These are phyloP conservation scores for Pichia sp. DNA, from an alignment of 1,139 yeast genomes.

Conservation along the genomic window DNA sequence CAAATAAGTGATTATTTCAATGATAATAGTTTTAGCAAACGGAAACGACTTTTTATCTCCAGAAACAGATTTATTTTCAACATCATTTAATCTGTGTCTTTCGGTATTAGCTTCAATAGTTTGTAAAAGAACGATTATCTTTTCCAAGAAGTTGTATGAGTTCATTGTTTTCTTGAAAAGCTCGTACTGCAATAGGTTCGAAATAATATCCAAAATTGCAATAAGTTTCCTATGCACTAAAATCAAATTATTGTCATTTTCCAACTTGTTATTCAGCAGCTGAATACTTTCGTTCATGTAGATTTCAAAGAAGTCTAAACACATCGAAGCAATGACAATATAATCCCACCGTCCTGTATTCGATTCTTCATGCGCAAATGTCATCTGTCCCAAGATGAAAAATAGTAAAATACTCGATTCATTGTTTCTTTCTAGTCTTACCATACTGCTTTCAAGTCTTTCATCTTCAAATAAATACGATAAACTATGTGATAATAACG, in stretches of 20 bases:
- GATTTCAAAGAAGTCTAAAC: constrained; percentile 30
- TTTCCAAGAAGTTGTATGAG: constrained; percentile 41
- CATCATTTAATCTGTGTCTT: constrained; percentile 27
- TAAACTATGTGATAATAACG: constrained; percentile 4
- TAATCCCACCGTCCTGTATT: constrained; percentile 3
- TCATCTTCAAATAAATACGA: constrained; percentile 5
- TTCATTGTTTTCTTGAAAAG: constrained; percentile 43
- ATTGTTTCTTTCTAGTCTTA: constrained; percentile 2
- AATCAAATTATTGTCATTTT: constrained; percentile 9
- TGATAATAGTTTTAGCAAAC: constrained; percentile 47
- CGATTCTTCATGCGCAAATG: constrained; percentile 1
- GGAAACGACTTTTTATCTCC: constrained; percentile 35
- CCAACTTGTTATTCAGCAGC: constrained; percentile 12
- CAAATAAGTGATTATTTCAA: constrained; percentile 54
- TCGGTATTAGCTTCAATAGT: constrained; percentile 42
- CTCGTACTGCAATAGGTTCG: constrained; percentile 43
- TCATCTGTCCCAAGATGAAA: constrained; percentile 6
- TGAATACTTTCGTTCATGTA: constrained; percentile 11
- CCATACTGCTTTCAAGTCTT: constrained; percentile 4
- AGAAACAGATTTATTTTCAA: not conserved
- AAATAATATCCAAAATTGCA: constrained; percentile 38
- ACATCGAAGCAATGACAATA: constrained; percentile 6
- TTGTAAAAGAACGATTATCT: constrained; percentile 37
- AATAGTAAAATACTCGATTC: constrained; percentile 1
- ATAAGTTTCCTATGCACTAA: constrained; percentile 21